Conservation (phyloP, 1,284 basidiomycete species). For the Boletellus dicymbophilus region DNA sequence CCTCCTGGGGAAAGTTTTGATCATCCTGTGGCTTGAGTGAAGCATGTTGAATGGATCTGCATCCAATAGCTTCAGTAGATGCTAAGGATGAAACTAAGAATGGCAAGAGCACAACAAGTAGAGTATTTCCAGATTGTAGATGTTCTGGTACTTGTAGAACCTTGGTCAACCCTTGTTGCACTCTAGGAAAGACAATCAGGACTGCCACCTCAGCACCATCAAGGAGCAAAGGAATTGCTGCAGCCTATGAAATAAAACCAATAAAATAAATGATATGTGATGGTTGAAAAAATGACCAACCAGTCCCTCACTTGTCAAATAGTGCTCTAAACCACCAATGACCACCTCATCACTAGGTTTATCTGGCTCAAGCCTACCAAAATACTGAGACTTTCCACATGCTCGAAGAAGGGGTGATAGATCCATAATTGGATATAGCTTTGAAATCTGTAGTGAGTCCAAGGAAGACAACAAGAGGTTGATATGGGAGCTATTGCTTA, state of each 20-base stretch:
- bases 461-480: slow-evolving; percentile 41
- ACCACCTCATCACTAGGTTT: slow-evolving; percentile 40
- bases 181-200: slow-evolving; percentile 47
- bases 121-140: slow-evolving; percentile 7
- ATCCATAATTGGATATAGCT: slow-evolving; percentile 48
- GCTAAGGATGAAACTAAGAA: slow-evolving; percentile 17
- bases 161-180: slow-evolving; percentile 24
- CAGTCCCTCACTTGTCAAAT: slow-evolving; percentile 47
- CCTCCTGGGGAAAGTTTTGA: slow-evolving; percentile 8
- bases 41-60: slow-evolving; percentile 15
- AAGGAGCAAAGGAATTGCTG: slow-evolving; percentile 47
- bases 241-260: slow-evolving; percentile 42
- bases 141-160: slow-evolving; percentile 36
- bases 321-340: slow-evolving; percentile 43
- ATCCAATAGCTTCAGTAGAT: slow-evolving; percentile 15
- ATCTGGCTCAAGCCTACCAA: slow-evolving; percentile 46
- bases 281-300: slow-evolving; percentile 36
- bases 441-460: slow-evolving; percentile 45
- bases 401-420: slow-evolving; percentile 47
- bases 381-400: slow-evolving; percentile 51
- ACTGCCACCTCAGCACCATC: slow-evolving; percentile 43
- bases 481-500: slow-evolving; percentile 48
- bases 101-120: slow-evolving; percentile 32
- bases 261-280: not conserved
- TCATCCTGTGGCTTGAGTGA: not conserved